These are phyloP conservation scores for Boletus edulis DNA, from an alignment of 768 basidiomycete genomes.

Conservation along the genomic window DNA sequence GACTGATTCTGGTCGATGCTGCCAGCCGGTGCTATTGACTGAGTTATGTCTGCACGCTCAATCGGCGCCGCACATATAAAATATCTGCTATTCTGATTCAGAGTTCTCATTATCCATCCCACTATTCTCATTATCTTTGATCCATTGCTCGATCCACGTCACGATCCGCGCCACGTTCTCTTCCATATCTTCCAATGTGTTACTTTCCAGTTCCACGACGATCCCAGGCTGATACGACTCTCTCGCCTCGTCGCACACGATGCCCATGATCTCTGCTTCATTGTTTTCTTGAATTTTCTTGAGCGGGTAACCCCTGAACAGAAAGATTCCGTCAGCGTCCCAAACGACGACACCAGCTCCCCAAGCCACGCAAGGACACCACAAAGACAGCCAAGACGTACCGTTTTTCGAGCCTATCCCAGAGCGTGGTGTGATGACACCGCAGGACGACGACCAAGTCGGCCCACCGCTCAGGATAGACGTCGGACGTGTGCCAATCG, in stretches of 20 bases:
- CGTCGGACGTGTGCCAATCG: conserved; percentile 93
- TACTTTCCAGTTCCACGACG: conserved; percentile 81
- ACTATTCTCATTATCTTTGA: conserved; percentile 18
- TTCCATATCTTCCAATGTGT: conserved; percentile 76
- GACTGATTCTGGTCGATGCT: too few species aligned
- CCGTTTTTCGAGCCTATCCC: conserved; percentile 92
- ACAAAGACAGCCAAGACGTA: conserved; percentile 23
- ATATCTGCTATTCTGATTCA: neutral
- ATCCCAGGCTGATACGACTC: conserved; percentile 84
- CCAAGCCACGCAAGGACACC: too few species aligned
- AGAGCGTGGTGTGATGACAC: conserved; percentile 83
- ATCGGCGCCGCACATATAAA: too few species aligned
- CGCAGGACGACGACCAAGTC: conserved; percentile 92
- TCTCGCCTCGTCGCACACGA: conserved; percentile 84
- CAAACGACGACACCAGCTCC: neutral
- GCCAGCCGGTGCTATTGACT: too few species aligned
- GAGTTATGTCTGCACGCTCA: too few species aligned
- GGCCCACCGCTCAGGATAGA: conserved; percentile 95
- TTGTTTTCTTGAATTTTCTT: conserved; percentile 99
- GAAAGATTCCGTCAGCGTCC: neutral
- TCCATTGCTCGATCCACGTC: conserved; percentile 85
- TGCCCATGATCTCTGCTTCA: conserved; percentile 96
- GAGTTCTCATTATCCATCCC: neutral
- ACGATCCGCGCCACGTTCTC: conserved; percentile 83
- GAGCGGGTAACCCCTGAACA: conserved; percentile 70